Evolutionary conservation across 345 rosid species (phyloP).

Genomic region (Capsella bursapastoris): DNA sequence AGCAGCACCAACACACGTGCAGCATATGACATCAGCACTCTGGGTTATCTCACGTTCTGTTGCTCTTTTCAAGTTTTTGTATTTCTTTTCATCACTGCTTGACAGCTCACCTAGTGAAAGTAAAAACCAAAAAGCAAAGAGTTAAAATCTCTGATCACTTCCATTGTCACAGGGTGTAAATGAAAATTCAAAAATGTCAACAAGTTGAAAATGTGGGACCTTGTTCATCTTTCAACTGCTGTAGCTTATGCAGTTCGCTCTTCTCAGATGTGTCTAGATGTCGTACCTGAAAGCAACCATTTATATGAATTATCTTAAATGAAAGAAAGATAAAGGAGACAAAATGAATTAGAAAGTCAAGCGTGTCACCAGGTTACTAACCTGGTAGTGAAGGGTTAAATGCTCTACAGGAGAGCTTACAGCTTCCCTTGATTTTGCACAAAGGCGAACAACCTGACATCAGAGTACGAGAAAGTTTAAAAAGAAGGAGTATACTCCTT

Average conservation of each 20-base stretch:
- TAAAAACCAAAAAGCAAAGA: constrained; percentile 2
- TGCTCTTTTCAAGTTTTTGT: constrained; percentile 94
- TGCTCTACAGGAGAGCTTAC: constrained; percentile 99
- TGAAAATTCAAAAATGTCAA: constrained; percentile 11
- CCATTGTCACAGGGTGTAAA: constrained; percentile 15
- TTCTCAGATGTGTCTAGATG: constrained; percentile 99
- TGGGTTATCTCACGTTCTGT: constrained; percentile 98
- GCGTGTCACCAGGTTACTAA: constrained; percentile 40
- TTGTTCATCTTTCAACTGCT: constrained; percentile 99
- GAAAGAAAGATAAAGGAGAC: constrained; percentile 11
- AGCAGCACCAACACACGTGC: constrained; percentile 99
- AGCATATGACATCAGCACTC: constrained; percentile 99
- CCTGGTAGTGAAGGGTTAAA: constrained; percentile 99
- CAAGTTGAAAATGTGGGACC: constrained; percentile 50
- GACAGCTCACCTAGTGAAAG: constrained; percentile 81
- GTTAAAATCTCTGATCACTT: constrained; percentile 12
- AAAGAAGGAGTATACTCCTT: constrained; percentile 14
- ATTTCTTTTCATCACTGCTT: constrained; percentile 98
- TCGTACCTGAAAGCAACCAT: constrained; percentile 68
- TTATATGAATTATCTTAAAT: constrained; percentile 12
- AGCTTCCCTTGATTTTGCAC: constrained; percentile 99
- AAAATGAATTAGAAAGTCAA: constrained; percentile 20
- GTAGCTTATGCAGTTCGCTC: constrained; percentile 98
- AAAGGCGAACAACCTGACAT: constrained; percentile 87
- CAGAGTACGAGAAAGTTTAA: constrained; percentile 20